Conservation (phyloP, 495 filamentous ascomycete genomes). For the Pyronema omphalodes region DNA sequence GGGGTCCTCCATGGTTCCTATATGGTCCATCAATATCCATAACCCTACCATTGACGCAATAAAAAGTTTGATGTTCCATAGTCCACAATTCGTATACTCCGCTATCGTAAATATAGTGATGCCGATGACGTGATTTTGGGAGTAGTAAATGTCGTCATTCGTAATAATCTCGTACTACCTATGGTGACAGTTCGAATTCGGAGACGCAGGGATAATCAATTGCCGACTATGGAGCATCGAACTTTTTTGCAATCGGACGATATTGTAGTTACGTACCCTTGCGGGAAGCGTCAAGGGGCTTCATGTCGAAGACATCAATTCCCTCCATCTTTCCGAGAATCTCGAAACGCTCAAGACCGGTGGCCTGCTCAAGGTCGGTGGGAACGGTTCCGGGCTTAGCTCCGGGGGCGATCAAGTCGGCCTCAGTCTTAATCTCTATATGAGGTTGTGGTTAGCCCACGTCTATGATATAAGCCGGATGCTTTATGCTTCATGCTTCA, state of each 20-base stretch:
- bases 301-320: constrained; percentile 96
- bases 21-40: constrained; percentile 6
- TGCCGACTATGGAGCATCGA: too few relatives aligned
- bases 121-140: too few relatives aligned
- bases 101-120: not conserved
- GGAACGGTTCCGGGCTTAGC: constrained; percentile 66
- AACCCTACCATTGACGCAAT: not conserved
- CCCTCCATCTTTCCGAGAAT: constrained; percentile 99
- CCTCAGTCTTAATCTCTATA: constrained; percentile 62
- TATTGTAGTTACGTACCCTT: constrained; percentile 38
- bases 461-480: too few relatives aligned
- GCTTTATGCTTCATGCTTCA: too few relatives aligned
- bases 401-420: constrained; percentile 71
- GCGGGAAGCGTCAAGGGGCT: constrained; percentile 76
- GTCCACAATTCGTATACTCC: not conserved
- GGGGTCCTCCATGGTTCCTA: constrained; percentile 78
- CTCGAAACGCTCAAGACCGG: constrained; percentile 94
- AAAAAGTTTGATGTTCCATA: not conserved
- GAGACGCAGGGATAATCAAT: too few relatives aligned
- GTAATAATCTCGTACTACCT: too few relatives aligned
- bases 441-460: not conserved
- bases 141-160: too few relatives aligned
- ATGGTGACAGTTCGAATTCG: not conserved
- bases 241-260: not conserved
- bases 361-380: constrained; percentile 83